phyloP scores from a whole-genome alignment of 169 alveolate genomes.

The Cryptosporidium canis region DNA sequence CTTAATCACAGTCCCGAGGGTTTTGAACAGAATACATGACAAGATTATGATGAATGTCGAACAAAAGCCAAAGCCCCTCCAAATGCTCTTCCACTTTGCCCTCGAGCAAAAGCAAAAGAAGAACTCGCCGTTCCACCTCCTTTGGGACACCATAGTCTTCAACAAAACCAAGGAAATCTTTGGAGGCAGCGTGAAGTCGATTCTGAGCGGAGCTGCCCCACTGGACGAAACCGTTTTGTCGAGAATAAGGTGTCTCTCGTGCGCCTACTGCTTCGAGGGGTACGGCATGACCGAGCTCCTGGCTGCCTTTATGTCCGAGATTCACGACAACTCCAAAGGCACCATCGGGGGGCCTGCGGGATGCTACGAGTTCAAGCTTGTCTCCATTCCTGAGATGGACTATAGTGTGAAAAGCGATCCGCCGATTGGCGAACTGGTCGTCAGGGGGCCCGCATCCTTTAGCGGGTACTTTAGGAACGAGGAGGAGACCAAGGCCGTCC shows the following conservation, averaged over 20 bases:
- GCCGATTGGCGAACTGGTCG: slow-evolving; percentile 93
- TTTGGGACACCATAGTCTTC: slow-evolving; percentile 77
- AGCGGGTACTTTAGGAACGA: slow-evolving; percentile 91
- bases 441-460: slow-evolving; percentile 87
- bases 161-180: slow-evolving; percentile 85
- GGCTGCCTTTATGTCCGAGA: slow-evolving; percentile 85
- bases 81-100: slow-evolving; percentile 83
- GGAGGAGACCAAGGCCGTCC: slow-evolving; percentile 86
- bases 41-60: slow-evolving; percentile 82
- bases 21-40: slow-evolving; percentile 90
- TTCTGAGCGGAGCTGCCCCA: slow-evolving; percentile 92
- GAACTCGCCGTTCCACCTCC: slow-evolving; percentile 23
- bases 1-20: slow-evolving; percentile 94
- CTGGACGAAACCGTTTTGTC: slow-evolving; percentile 83
- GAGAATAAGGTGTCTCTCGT: slow-evolving; percentile 84
- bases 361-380: slow-evolving; percentile 83
- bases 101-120: slow-evolving; percentile 54
- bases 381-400: slow-evolving; percentile 92
- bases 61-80: slow-evolving; percentile 77
- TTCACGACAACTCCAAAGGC: slow-evolving; percentile 79
- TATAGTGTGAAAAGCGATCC: slow-evolving; percentile 83
- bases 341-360: slow-evolving; percentile 90
- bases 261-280: slow-evolving; percentile 89
- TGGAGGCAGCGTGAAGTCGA: slow-evolving; percentile 90
- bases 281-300: slow-evolving; percentile 94